A percentile compares a stretch with the other conserved stretches of the same genome.
Evolutionary conservation across 768 basidiomycete species (phyloP).

Genomic region (Clathrus columnatus): DNA sequence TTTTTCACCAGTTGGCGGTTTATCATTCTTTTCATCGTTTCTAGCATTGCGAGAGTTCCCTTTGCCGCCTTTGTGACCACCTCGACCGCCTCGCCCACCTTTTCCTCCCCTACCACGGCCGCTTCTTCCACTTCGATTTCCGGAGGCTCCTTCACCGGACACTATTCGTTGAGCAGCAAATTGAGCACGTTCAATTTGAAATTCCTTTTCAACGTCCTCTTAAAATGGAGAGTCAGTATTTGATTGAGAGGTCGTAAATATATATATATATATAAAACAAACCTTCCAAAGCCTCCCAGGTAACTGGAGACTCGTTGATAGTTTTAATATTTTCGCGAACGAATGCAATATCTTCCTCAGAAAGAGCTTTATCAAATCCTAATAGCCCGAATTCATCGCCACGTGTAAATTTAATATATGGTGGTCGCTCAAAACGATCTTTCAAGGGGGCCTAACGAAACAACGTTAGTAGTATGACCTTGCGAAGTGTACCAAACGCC

Average conservation of each 20-base stretch:
- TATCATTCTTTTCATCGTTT: conserved; percentile 13
- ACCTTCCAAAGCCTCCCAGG: conserved; percentile 60
- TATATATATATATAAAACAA: conserved; percentile 15
- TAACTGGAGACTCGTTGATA: conserved; percentile 54
- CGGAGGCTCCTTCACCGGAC: conserved; percentile 33
- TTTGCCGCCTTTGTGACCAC: conserved; percentile 17
- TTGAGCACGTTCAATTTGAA: conserved; percentile 68
- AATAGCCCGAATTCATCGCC: conserved; percentile 41
- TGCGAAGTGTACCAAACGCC: not conserved
- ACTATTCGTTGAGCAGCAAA: conserved; percentile 47
- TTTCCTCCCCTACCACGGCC: conserved; percentile 30
- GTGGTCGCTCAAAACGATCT: conserved; percentile 37
- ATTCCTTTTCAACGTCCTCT: conserved; percentile 67
- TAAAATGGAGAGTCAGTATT: conserved; percentile 4
- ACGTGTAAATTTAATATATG: conserved; percentile 39
- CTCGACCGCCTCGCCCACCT: conserved; percentile 26
- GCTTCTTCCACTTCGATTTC: conserved; percentile 35
- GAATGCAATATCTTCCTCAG: conserved; percentile 63
- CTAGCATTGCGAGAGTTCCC: conserved; percentile 18
- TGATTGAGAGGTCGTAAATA: not conserved
- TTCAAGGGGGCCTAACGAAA: conserved; percentile 33
- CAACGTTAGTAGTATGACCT: conserved; percentile 1
- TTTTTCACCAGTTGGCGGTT: conserved; percentile 54
- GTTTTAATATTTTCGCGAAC: conserved; percentile 59
- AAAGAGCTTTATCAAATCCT: conserved; percentile 53